A percentile compares a stretch with the other conserved stretches of the same genome.
These are phyloP conservation scores for Aspergillus panamensis DNA, from an alignment of 495 filamentous ascomycete genomes.

Conservation along the genomic window DNA sequence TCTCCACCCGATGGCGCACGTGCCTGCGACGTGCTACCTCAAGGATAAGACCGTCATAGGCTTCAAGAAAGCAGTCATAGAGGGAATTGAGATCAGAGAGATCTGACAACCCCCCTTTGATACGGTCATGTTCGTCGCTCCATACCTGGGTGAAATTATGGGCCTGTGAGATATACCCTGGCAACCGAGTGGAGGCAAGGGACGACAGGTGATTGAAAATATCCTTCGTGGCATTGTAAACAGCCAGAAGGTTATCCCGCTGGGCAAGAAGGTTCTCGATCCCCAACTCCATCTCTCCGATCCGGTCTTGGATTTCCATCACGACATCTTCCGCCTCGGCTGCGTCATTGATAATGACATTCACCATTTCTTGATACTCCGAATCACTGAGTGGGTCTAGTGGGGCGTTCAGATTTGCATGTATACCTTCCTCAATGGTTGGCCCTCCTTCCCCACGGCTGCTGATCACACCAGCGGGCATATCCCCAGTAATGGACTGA, in stretches of 20 bases:
- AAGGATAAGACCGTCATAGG: conserved; percentile 78
- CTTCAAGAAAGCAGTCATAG: conserved; percentile 78
- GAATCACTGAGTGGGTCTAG: conserved; percentile 69
- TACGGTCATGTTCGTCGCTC: conserved; percentile 66
- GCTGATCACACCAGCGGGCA: conserved; percentile 58
- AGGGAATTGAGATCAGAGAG: conserved; percentile 69
- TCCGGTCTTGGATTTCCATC: conserved; percentile 71
- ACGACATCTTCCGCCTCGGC: conserved; percentile 87
- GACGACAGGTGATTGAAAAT: conserved; percentile 66
- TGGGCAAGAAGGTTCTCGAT: conserved; percentile 54
- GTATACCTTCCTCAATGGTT: conserved; percentile 57
- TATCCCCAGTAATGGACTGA: conserved; percentile 55
- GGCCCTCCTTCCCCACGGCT: conserved; percentile 43
- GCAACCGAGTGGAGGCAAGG: conserved; percentile 58
- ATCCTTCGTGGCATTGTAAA: conserved; percentile 49
- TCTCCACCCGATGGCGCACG: conserved; percentile 67
- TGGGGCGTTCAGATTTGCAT: conserved; percentile 47
- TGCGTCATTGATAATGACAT: conserved; percentile 78
- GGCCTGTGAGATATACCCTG: conserved; percentile 64
- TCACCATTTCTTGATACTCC: conserved; percentile 78
- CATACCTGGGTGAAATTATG: conserved; percentile 70
- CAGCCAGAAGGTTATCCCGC: conserved; percentile 46
- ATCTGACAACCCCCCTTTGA: conserved; percentile 64
- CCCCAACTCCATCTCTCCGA: conserved; percentile 67
- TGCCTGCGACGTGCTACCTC: conserved; percentile 73